A percentile compares a stretch with the other conserved stretches of the same genome.
These are phyloP conservation scores for Leishmania aethiopica DNA, from an alignment of 208 protist genomes.

Conservation along the genomic window DNA sequence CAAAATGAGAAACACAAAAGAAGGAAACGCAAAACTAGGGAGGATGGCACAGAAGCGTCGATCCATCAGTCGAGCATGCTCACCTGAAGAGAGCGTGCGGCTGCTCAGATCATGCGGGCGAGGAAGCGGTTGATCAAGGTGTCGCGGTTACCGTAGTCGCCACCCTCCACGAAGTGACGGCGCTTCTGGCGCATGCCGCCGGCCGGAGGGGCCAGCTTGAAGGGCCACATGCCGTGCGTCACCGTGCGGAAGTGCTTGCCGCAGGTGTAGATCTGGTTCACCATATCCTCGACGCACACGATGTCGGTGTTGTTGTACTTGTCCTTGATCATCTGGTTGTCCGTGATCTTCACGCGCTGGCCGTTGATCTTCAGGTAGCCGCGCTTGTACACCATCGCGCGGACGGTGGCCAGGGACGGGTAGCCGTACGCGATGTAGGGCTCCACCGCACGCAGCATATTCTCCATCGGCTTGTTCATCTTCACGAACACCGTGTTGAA, in stretches of 20 bases:
- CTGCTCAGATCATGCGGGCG: constrained; percentile 96
- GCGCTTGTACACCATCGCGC: constrained; percentile 99
- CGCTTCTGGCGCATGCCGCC: constrained; percentile 97
- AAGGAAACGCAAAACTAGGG: neutral
- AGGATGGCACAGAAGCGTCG: neutral
- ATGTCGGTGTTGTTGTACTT: constrained; percentile 95
- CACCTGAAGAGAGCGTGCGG: neutral
- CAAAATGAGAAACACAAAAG: neutral
- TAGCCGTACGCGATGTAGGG: constrained; percentile 99
- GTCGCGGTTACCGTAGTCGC: constrained; percentile 99
- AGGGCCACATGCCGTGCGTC: constrained; percentile 99
- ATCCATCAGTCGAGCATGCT: neutral
- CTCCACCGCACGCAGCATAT: constrained; percentile 99
- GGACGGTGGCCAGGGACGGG: constrained; percentile 97
- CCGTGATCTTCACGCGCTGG: constrained; percentile 97
- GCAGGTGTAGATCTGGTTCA: constrained; percentile 99
- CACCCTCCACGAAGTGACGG: constrained; percentile 99
- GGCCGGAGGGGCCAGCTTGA: constrained; percentile 96
- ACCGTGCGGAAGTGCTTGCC: constrained; percentile 98
- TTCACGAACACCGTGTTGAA: constrained; percentile 99
- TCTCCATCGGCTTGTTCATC: constrained; percentile 99
- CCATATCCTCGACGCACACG: constrained; percentile 99
- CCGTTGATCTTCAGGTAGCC: constrained; percentile 98
- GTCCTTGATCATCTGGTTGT: constrained; percentile 97
- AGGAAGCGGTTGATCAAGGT: constrained; percentile 99